phyloP scores from a whole-genome alignment of 2,329 filamentous ascomycete genomes.

The Didymella sp. region DNA sequence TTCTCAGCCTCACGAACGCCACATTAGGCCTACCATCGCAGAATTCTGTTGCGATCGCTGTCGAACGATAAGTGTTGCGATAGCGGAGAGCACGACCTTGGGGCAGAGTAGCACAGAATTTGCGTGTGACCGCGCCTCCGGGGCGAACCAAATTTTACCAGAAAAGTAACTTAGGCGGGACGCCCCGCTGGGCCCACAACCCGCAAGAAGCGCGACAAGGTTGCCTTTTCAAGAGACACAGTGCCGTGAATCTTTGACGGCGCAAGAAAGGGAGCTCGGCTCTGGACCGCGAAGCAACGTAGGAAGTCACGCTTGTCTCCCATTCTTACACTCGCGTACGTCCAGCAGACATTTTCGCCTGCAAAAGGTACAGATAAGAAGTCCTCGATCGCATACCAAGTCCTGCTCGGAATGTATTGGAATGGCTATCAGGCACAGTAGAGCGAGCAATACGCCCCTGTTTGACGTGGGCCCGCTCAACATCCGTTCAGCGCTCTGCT shows the following conservation, averaged over 20 bases:
- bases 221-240: constrained; percentile 1
- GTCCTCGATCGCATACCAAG: neutral
- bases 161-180: constrained; percentile 14
- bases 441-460: neutral
- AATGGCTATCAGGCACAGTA: neutral
- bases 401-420: constrained; percentile 6
- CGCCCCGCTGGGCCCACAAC: constrained; percentile 18
- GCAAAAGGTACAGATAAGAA: neutral
- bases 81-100: constrained; percentile 3
- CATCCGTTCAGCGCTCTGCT: neutral
- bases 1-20: constrained; percentile 15
- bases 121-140: constrained; percentile 12
- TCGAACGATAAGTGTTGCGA: constrained; percentile 10
- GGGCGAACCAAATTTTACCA: constrained; percentile 6
- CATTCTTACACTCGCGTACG: neutral
- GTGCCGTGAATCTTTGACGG: constrained; percentile 2
- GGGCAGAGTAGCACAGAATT: constrained; percentile 1
- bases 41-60: constrained; percentile 9
- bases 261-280: neutral
- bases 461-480: neutral
- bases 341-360: neutral
- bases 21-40: constrained; percentile 10
- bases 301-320: neutral
- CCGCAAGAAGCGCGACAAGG: constrained; percentile 15
- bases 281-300: neutral